These are phyloP conservation scores for Phanerochaete sordida DNA, from an alignment of 768 basidiomycete species.

Conservation along the genomic window DNA sequence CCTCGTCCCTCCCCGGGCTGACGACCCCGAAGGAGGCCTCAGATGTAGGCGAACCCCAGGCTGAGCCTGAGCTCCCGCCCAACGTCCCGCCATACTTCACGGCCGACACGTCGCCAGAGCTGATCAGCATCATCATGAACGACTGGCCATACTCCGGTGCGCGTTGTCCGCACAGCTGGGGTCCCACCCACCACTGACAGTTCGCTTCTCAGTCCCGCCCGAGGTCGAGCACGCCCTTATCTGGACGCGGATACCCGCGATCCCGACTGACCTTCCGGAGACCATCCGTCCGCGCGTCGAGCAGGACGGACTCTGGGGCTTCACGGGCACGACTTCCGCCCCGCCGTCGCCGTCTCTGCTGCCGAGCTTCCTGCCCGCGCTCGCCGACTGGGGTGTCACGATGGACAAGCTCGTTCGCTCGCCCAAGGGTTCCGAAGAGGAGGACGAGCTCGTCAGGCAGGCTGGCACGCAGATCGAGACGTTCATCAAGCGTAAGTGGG, in stretches of 20 bases:
- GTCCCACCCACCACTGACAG: not conserved
- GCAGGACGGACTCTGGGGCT: constrained; percentile 81
- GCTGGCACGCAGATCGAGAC: constrained; percentile 57
- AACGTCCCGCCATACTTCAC: constrained; percentile 60
- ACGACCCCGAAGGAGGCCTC: not conserved
- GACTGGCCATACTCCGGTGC: constrained; percentile 88
- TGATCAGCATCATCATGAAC: constrained; percentile 71
- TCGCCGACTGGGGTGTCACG: constrained; percentile 71
- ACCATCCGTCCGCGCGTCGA: constrained; percentile 54
- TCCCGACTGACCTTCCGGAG: constrained; percentile 52
- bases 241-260: constrained; percentile 75
- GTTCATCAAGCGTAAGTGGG: constrained; percentile 68
- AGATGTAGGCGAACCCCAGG: constrained; percentile 11
- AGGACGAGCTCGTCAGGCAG: constrained; percentile 44
- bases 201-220: constrained; percentile 46
- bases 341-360: constrained; percentile 61
- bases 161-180: constrained; percentile 8
- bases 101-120: constrained; percentile 51
- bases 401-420: constrained; percentile 56
- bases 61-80: constrained; percentile 23
- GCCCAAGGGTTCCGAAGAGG: constrained; percentile 45
- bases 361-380: constrained; percentile 52
- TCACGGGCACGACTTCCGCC: constrained; percentile 56
- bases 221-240: constrained; percentile 73
- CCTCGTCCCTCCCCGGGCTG: constrained; percentile 43